Percentiles rank a stretch among this genome's conserved stretches.
Evolutionary conservation across 1,284 basidiomycete species (phyloP).

Genomic region (Cryptococcus neoformans): DNA sequence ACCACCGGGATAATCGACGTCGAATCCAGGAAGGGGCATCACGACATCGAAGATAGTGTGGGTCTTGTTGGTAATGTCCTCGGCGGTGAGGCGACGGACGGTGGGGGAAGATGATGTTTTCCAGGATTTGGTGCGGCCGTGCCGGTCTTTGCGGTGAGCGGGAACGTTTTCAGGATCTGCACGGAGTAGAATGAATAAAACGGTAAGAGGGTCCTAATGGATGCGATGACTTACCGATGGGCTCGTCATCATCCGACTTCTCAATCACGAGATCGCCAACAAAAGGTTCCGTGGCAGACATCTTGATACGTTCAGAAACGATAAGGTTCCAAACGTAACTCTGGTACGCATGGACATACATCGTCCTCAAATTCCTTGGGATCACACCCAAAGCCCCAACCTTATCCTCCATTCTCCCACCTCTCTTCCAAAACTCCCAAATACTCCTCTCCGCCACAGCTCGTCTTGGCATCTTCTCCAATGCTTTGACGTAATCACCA

Average conservation of each 20-base stretch:
- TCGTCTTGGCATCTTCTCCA: constrained; percentile 78
- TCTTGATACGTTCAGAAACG: constrained; percentile 84
- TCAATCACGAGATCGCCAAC: constrained; percentile 78
- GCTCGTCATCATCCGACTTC: constrained; percentile 48
- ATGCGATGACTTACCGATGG: background rate
- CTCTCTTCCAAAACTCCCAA: constrained; percentile 81
- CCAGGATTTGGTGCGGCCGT: constrained; percentile 11
- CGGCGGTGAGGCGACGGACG: constrained; percentile 72
- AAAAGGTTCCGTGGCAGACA: constrained; percentile 71
- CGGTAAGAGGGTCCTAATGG: background rate
- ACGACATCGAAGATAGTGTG: constrained; percentile 91
- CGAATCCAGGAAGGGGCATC: constrained; percentile 91
- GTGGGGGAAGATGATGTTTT: constrained; percentile 49
- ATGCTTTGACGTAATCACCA: constrained; percentile 68
- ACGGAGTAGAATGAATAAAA: background rate
- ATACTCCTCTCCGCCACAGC: constrained; percentile 91
- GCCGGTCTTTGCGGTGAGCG: constrained; percentile 11
- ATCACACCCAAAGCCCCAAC: constrained; percentile 84
- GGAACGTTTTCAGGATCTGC: constrained; percentile 9
- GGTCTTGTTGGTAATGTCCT: constrained; percentile 60
- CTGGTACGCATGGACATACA: constrained; percentile 99
- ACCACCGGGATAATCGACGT: constrained; percentile 84
- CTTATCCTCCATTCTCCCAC: constrained; percentile 76
- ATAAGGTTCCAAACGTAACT: constrained; percentile 98
- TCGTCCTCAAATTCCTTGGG: constrained; percentile 87